Percentiles rank a stretch among this genome's conserved stretches.
Evolutionary conservation across 768 basidiomycete species (phyloP).

Genomic region (Termitomyces titanicus): DNA sequence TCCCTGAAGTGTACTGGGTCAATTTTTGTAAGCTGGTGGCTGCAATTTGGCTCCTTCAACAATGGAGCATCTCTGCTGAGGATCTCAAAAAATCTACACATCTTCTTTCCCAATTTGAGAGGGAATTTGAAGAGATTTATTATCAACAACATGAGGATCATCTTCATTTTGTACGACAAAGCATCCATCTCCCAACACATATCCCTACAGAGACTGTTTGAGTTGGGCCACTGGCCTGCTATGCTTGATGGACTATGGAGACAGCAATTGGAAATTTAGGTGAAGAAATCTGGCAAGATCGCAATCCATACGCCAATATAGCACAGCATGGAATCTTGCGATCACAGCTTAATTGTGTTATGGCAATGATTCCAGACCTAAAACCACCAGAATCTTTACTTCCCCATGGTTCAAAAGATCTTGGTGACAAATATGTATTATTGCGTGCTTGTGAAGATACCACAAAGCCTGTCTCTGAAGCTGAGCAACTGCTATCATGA

Average conservation of each 20-base stretch:
- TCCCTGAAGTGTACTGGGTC: neutral
- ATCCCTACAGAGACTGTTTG: neutral
- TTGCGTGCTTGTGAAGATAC: constrained; percentile 3
- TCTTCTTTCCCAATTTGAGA: neutral
- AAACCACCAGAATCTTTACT: neutral
- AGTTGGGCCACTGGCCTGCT: neutral
- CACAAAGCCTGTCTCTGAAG: constrained; percentile 14
- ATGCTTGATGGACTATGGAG: too few relatives aligned
- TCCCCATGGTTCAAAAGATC: neutral
- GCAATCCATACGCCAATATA: too few relatives aligned
- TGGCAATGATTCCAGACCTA: too few relatives aligned
- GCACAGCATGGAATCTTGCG: constrained; percentile 10
- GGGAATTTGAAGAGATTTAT: neutral
- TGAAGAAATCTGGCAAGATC: too few relatives aligned
- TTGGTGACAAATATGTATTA: constrained; percentile 16
- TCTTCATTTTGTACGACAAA: neutral
- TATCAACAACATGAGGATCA: too few relatives aligned
- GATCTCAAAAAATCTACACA: neutral
- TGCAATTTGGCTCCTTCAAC: neutral
- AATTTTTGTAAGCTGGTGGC: constrained; percentile 3
- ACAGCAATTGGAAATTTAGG: too few relatives aligned
- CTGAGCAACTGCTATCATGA: neutral
- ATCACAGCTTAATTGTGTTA: constrained; percentile 19
- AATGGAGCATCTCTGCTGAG: neutral
- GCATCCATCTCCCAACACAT: too few relatives aligned